Evolutionary conservation across 306 rosid species (phyloP), one percentile per base, ranked within the genome.

Genomic region (Adenanthera pavonina): DNA sequence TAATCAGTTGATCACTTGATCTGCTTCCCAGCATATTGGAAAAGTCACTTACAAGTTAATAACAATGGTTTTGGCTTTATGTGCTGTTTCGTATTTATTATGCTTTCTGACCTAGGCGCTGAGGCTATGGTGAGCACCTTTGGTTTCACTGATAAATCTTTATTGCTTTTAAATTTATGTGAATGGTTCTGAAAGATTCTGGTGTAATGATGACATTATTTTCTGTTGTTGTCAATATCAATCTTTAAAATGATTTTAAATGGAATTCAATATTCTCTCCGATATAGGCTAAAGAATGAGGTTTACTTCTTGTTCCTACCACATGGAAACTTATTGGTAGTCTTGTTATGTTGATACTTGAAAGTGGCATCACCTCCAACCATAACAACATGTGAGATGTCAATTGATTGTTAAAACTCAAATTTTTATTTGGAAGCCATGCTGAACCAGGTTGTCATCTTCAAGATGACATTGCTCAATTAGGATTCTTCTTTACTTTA

Each of bases 21-120:
- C 59, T 67, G 33, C 67, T 56, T 44, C 43, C 38, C 70, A 41
- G 71, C 69, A 74, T 76, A 15, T 75, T 34, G 64, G 82, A 20
- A 68, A 69, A 16, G 33, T 47, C 52, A 33, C 8, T 16, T 46
- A 33, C 36, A 41, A 46, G 46, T n/a, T 46, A 9, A n/a, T 57
- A 74, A 66, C 56, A 20, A 15, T 83, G 79, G 38, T 51, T 43
- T 33, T 30, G 38, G 36, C 59, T 65, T 59, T 48, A 11, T 69
- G 47, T 44, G 57, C 35, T 15, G 16, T 69, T 6, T 9, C 8
- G 2, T 57, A 20, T 40, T 40, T 40, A 25, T 25, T 25, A 25
- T 25, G 30, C 30, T 25, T 25, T 25, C 30, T 25, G 30, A 25
- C 30, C 30, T 25, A 25, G 30, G 30, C 30, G 30, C 30, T 25